Evolutionary conservation across 768 basidiomycete genomes (phyloP).

Genomic region (Hebeloma cylindrosporum): DNA sequence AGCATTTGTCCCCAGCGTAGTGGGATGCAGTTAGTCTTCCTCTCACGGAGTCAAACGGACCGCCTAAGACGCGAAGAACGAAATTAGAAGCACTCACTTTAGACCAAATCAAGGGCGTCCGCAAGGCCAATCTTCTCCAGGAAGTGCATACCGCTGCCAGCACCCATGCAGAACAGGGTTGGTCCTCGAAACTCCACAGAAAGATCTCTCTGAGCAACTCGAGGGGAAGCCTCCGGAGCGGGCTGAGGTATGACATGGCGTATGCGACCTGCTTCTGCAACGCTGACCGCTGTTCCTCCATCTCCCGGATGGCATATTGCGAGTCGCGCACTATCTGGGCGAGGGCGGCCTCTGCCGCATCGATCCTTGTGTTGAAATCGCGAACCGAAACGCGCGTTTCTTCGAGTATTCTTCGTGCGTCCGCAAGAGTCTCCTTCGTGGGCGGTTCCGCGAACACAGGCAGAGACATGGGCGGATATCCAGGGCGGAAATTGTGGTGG

Average conservation of each 20-base stretch:
- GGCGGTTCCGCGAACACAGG: constrained; percentile 54
- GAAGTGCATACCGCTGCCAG: constrained; percentile 64
- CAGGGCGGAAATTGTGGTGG: constrained; percentile 11
- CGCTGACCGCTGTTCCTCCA: constrained; percentile 47
- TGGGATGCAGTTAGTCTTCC: too few species aligned
- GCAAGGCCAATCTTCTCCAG: constrained; percentile 66
- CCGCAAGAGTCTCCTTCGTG: constrained; percentile 49
- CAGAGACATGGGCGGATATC: constrained; percentile 24
- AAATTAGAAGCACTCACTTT: constrained; percentile 49
- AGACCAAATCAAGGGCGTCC: constrained; percentile 74
- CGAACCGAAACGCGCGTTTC: constrained; percentile 30
- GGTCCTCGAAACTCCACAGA: constrained; percentile 62
- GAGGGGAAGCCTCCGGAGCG: constrained; percentile 66
- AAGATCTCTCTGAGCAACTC: constrained; percentile 79
- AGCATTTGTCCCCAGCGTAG: too few species aligned
- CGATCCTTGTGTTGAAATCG: constrained; percentile 47
- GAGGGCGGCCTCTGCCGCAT: constrained; percentile 53
- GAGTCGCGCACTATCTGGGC: constrained; percentile 58
- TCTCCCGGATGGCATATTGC: constrained; percentile 50
- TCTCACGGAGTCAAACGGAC: constrained; percentile 16
- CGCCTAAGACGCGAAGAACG: constrained; percentile 16
- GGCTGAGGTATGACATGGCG: constrained; percentile 67
- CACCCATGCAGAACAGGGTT: constrained; percentile 77
- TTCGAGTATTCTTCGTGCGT: constrained; percentile 50
- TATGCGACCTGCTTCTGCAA: constrained; percentile 50